Evolutionary conservation across 1,284 basidiomycete genomes (phyloP), one percentile per base, ranked within the genome.

Genomic region (Vanrija sp.): DNA sequence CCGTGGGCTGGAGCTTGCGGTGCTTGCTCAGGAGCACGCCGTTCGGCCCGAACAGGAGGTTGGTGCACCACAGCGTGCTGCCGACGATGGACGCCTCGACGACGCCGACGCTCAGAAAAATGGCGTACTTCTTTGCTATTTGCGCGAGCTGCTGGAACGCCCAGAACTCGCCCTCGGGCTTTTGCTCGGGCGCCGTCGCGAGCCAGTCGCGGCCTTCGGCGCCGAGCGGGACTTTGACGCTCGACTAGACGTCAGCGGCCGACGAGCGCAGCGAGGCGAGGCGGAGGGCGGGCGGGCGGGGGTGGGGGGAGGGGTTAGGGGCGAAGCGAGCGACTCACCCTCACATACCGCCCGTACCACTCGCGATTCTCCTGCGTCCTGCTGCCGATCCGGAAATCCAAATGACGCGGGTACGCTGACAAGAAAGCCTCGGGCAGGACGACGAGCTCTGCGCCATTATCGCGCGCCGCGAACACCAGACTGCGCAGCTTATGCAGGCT

Each of bases 1-100:
- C 87, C 4, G 87, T 88, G 1, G 86, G 86, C 68, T 85, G 78
- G 23, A 88, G 68, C 70, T 88, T 88, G n/a, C 86, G 77, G 66
- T 87, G 86, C 60, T 84, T 85, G 12, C 78, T 81, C 12, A 87
- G 69, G 37, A 83, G 78, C 8, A 82, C 82, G n/a, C 80, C 73
- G 12, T 63, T 59, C 0, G 84, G 84, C 50, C 82, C 80, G 25
- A 88, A 79, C 61, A 86, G 85, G 25, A 88, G 76, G 23, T 75
- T 82, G 0, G 85, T 84, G 72, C 86, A 88, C 66, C 85, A 88
- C 36, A 88, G 73, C 0, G 86, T 87, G 0, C 84, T 83, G 3
- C 63, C 63, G n/a, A 71, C 65, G 16, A 78, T 78, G 19, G 82
- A 82, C 14, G 82, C 78, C 65, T 88, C 87, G 53, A 88, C 82